A percentile compares a stretch with the other conserved stretches of the same genome.
phyloP scores from a whole-genome alignment of 2,329 filamentous ascomycete genomes.

The Pseudogymnoascus pannorum region DNA sequence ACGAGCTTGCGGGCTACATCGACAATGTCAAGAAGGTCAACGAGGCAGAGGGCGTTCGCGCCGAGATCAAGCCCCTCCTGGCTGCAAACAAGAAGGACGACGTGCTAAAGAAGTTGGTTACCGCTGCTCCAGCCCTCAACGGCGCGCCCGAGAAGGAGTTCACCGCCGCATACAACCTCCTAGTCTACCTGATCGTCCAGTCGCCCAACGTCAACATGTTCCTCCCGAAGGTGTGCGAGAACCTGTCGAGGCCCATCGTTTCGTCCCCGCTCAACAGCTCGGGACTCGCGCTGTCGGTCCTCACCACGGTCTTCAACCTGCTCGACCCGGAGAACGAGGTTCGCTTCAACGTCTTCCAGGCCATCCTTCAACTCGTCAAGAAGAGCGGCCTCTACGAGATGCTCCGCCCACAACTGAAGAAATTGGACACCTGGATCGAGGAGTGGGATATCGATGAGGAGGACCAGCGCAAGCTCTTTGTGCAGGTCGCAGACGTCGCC shows the following conservation, averaged over 20 bases:
- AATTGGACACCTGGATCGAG: constrained; percentile 73
- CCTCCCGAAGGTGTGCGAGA: constrained; percentile 80
- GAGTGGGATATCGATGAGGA: constrained; percentile 78
- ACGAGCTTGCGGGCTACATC: constrained; percentile 92
- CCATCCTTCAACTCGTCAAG: constrained; percentile 79
- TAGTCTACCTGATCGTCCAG: constrained; percentile 86
- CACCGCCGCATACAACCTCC: constrained; percentile 90
- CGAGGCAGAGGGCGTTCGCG: constrained; percentile 44
- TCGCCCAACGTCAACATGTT: constrained; percentile 78
- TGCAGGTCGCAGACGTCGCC: constrained; percentile 75
- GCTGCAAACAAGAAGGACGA: constrained; percentile 70
- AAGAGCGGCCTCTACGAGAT: constrained; percentile 70
- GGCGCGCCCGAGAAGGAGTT: constrained; percentile 92
- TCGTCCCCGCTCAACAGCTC: constrained; percentile 80
- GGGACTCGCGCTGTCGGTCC: constrained; percentile 78
- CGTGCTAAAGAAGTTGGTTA: constrained; percentile 80
- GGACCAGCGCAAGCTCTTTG: constrained; percentile 76
- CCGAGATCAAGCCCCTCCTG: constrained; percentile 65
- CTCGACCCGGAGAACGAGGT: constrained; percentile 67
- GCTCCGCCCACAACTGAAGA: constrained; percentile 74
- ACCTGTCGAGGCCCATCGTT: constrained; percentile 79
- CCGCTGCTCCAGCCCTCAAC: constrained; percentile 70
- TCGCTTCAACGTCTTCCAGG: constrained; percentile 84
- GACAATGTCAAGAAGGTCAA: constrained; percentile 69
- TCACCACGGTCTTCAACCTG: constrained; percentile 96